A percentile compares a stretch with the other conserved stretches of the same genome.
These are phyloP conservation scores for Neonectria faginata DNA, from an alignment of 2,329 filamentous ascomycete species.

Conservation along the genomic window DNA sequence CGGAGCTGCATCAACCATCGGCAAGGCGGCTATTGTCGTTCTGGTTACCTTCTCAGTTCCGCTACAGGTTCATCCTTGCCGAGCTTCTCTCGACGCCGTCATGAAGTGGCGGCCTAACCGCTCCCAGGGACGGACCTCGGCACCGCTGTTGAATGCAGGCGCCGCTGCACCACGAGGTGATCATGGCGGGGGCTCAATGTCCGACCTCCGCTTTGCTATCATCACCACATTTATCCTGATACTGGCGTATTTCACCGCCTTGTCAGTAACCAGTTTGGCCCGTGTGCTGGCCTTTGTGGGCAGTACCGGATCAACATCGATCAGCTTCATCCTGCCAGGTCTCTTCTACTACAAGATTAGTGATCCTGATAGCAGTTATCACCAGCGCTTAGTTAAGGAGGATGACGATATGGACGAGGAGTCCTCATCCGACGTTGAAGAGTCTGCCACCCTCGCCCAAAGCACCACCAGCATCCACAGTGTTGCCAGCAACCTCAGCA, in stretches of 20 bases:
- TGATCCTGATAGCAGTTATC: conserved; percentile 84
- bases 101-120: conserved; percentile 84
- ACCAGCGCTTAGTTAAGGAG: conserved; percentile 89
- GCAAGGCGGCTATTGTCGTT: conserved; percentile 93
- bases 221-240: conserved; percentile 90
- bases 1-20: conserved; percentile 84
- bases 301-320: conserved; percentile 92
- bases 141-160: conserved; percentile 54
- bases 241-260: conserved; percentile 85
- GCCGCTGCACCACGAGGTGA: conserved; percentile 58
- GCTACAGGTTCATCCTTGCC: conserved; percentile 93
- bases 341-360: conserved; percentile 99
- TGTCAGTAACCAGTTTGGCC: conserved; percentile 90
- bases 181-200: conserved; percentile 73
- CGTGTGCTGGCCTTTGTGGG: conserved; percentile 95
- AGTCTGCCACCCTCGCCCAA: conserved; percentile 56
- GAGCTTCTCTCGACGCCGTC: conserved; percentile 95
- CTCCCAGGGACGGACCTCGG: conserved; percentile 56
- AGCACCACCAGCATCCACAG: conserved; percentile 61
- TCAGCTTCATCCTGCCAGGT: conserved; percentile 95
- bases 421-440: conserved; percentile 63
- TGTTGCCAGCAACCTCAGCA: conserved; percentile 48
- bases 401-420: conserved; percentile 83
- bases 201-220: conserved; percentile 87
- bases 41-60: conserved; percentile 97